These are phyloP conservation scores for Diaporthe caulivora DNA, from an alignment of 2,329 filamentous ascomycete genomes.

Conservation along the genomic window DNA sequence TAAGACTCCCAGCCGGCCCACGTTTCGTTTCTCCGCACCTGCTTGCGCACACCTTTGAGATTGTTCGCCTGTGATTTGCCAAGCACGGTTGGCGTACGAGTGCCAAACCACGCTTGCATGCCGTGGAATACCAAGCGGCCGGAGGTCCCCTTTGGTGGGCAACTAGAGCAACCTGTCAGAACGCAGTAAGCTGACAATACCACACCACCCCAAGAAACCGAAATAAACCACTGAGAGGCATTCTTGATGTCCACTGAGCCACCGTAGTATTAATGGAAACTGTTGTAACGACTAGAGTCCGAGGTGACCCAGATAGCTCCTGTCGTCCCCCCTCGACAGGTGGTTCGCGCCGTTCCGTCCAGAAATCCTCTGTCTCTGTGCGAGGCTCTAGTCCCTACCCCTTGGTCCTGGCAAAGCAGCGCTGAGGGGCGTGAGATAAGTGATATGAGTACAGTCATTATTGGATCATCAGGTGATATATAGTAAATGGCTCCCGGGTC, in stretches of 20 bases:
- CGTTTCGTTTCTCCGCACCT: slow-evolving; percentile 16
- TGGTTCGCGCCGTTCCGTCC: slow-evolving; percentile 26
- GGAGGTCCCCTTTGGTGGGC: neutral
- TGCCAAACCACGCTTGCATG: slow-evolving; percentile 19
- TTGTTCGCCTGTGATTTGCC: slow-evolving; percentile 17
- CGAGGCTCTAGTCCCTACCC: neutral
- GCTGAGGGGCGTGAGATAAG: neutral
- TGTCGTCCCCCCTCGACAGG: neutral
- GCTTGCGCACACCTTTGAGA: slow-evolving; percentile 1
- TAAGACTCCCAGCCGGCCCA: neutral
- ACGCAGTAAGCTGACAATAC: slow-evolving; percentile 26
- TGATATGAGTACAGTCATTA: slow-evolving; percentile 11
- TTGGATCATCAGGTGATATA: slow-evolving; percentile 8
- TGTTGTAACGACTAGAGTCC: slow-evolving; percentile 1
- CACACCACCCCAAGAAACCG: slow-evolving; percentile 15
- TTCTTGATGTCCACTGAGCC: neutral
- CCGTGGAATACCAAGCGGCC: slow-evolving; percentile 6
- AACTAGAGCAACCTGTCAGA: slow-evolving; percentile 11
- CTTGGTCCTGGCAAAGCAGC: neutral
- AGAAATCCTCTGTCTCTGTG: slow-evolving; percentile 1
- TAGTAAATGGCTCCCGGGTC: slow-evolving; percentile 10
- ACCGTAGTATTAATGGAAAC: slow-evolving; percentile 27
- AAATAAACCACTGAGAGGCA: slow-evolving; percentile 28
- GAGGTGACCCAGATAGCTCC: slow-evolving; percentile 1
- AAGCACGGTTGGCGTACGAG: neutral